phyloP scores from a whole-genome alignment of 2,329 filamentous ascomycete species.

The Fusarium sp. region DNA sequence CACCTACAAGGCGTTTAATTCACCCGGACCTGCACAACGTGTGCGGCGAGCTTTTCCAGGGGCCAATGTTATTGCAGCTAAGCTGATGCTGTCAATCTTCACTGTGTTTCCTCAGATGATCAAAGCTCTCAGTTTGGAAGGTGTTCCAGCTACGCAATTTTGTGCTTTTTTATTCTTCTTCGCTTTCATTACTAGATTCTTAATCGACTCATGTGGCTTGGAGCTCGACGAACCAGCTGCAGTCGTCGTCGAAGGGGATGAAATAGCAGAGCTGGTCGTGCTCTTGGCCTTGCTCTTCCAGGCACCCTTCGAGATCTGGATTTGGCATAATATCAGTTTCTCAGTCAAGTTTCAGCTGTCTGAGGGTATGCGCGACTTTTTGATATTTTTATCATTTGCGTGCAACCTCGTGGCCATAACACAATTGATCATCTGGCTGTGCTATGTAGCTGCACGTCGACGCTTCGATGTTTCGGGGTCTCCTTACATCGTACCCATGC shows the following conservation, averaged over 20 bases:
- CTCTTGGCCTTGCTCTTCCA: not conserved
- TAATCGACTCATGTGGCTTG: slow-evolving; percentile 8
- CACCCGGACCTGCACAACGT: not conserved
- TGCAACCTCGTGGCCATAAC: not conserved
- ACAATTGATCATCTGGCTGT: not conserved
- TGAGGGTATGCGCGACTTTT: accelerated
- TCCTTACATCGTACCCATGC: not conserved
- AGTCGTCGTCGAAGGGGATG: accelerated
- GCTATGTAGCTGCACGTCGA: not conserved
- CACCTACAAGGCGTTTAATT: accelerated
- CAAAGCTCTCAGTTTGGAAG: slow-evolving; percentile 6
- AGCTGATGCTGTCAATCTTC: not conserved
- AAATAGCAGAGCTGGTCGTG: accelerated
- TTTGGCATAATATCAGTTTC: slow-evolving; percentile 5
- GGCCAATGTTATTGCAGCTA: not conserved
- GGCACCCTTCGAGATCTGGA: slow-evolving; percentile 5
- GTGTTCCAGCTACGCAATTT: not conserved
- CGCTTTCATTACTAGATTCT: not conserved
- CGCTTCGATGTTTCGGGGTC: not conserved
- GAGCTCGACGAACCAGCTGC: not conserved
- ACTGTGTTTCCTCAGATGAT: not conserved
- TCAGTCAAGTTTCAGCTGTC: not conserved
- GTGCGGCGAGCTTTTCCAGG: not conserved
- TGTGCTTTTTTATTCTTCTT: slow-evolving; percentile 13
- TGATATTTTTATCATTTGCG: accelerated